Evolutionary conservation across 1,284 basidiomycete genomes (phyloP).

Genomic region (Jaminaea rosea): DNA sequence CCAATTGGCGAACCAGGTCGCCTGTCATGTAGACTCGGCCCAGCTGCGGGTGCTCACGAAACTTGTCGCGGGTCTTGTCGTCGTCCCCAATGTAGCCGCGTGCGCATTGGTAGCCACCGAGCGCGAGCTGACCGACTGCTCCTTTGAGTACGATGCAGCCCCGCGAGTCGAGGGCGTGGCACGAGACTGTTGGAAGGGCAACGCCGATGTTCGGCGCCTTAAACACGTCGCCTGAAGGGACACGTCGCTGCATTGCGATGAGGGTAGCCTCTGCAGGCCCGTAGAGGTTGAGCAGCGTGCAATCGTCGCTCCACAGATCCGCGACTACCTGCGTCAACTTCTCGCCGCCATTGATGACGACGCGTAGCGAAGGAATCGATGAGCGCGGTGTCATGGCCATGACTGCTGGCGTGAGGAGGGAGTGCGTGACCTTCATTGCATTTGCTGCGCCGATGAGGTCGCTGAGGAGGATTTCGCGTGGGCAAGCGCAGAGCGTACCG

Average conservation of each 20-base stretch:
- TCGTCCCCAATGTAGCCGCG: conserved; percentile 40
- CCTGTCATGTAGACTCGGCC: conserved; percentile 44
- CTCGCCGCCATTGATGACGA: conserved; percentile 48
- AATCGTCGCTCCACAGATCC: conserved; percentile 46
- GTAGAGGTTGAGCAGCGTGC: conserved; percentile 44
- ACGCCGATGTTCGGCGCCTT: conserved; percentile 48
- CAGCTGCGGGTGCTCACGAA: conserved; percentile 33
- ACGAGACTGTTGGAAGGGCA: conserved; percentile 44
- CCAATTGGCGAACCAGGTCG: conserved; percentile 42
- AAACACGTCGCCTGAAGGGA: conserved; percentile 36
- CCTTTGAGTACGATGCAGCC: conserved; percentile 43
- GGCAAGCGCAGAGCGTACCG: conserved; percentile 41
- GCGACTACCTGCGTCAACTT: conserved; percentile 48
- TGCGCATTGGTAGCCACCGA: conserved; percentile 40
- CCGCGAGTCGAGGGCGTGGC: conserved; percentile 33
- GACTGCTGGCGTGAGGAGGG: conserved; percentile 47
- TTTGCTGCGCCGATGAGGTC: conserved; percentile 33
- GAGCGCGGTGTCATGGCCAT: conserved; percentile 46
- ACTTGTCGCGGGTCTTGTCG: conserved; percentile 43
- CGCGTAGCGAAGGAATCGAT: conserved; percentile 37
- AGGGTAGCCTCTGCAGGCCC: conserved; percentile 45
- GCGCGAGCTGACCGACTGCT: conserved; percentile 46
- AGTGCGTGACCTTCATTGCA: conserved; percentile 37
- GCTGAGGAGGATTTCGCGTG: conserved; percentile 28
- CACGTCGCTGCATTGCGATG: conserved; percentile 40